These are phyloP conservation scores for Calocybe cyanea DNA, from an alignment of 768 basidiomycete genomes.

Conservation along the genomic window DNA sequence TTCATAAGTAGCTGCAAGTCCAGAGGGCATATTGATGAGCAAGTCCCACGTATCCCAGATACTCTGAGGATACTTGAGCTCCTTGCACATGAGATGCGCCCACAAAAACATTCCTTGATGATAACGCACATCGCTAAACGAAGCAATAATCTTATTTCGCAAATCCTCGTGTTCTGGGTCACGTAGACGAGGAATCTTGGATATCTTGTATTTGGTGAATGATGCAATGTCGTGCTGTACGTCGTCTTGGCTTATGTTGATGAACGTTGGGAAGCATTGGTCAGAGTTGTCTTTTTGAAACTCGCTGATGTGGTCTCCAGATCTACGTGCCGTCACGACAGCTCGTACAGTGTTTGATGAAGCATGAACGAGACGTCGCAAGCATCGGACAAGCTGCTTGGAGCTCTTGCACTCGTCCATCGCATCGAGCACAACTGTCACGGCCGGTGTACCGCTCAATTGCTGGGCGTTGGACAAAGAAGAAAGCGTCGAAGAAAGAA, in stretches of 20 bases:
- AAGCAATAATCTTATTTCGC: background rate
- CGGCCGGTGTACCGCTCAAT: background rate
- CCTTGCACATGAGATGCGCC: constrained; percentile 2
- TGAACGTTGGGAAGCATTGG: background rate
- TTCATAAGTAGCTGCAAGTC: background rate
- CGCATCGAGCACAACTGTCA: background rate
- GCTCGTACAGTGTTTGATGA: background rate
- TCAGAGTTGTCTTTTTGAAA: background rate
- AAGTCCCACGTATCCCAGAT: background rate
- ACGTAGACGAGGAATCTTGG: background rate
- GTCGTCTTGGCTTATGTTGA: background rate
- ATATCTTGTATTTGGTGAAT: background rate
- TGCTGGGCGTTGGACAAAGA: background rate
- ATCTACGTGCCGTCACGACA: background rate
- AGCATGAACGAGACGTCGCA: background rate
- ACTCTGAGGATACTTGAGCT: background rate
- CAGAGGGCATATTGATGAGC: background rate
- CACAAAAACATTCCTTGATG: constrained; percentile 4
- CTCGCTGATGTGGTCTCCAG: background rate
- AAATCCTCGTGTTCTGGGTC: background rate
- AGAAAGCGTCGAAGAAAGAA: background rate
- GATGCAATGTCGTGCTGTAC: background rate
- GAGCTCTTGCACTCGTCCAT: background rate
- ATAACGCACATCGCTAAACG: background rate
- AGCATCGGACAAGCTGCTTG: background rate